Percentiles rank a stretch among this genome's conserved stretches.
Conservation (phyloP, 2,329 filamentous ascomycete species). For the Talaromyces verruculosus region DNA sequence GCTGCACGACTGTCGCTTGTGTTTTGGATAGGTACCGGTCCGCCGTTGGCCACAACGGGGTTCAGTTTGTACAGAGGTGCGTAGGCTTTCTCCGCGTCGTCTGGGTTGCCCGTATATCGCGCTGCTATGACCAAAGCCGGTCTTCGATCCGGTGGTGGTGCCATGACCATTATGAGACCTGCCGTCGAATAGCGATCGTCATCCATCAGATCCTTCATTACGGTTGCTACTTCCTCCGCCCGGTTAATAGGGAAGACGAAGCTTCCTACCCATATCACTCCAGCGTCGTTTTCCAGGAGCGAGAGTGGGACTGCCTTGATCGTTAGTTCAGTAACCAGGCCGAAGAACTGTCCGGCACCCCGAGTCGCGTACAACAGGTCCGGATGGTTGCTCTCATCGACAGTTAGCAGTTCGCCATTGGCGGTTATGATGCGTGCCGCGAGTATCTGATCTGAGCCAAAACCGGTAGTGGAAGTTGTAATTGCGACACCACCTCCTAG, state of each 20-base stretch:
- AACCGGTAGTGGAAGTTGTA: neutral
- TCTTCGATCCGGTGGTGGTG: neutral
- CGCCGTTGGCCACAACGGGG: neutral
- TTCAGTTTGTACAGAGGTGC: neutral
- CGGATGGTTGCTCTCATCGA: neutral
- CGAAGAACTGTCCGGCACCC: neutral
- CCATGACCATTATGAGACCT: neutral
- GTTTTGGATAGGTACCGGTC: neutral
- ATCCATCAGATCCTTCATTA: neutral
- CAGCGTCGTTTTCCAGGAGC: neutral
- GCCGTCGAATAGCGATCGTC: neutral
- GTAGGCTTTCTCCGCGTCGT: neutral
- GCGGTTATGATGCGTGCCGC: neutral
- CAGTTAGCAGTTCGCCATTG: neutral
- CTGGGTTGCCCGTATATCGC: neutral
- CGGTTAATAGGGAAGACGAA: neutral
- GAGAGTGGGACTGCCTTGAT: neutral
- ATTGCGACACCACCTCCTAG: neutral
- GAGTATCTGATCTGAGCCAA: neutral
- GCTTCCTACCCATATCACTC: neutral
- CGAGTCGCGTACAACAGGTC: neutral
- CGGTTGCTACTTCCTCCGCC: neutral
- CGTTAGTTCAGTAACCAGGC: neutral
- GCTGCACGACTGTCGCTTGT: constrained; percentile 2
- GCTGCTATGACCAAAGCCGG: neutral